Conservation (phyloP, 768 basidiomycete species). For the Russula earlei region DNA sequence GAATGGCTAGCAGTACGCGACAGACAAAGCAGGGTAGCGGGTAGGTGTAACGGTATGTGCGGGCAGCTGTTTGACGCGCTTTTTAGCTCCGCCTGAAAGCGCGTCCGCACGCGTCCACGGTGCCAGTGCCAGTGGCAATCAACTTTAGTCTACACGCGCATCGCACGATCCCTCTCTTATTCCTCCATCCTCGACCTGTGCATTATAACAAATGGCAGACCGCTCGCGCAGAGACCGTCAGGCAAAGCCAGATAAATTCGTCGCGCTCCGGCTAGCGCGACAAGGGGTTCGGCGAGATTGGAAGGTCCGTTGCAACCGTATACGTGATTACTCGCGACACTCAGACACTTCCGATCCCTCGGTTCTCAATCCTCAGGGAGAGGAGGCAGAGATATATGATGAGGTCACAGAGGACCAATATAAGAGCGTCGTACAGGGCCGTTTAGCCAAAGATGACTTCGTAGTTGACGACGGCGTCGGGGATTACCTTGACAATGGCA, state of each 20-base stretch:
- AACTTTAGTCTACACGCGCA: neutral
- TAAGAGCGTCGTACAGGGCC: slow-evolving; percentile 67
- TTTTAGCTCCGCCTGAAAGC: slow-evolving; percentile 26
- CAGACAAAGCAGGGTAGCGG: slow-evolving; percentile 13
- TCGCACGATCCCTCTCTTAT: neutral
- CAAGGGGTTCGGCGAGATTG: slow-evolving; percentile 38
- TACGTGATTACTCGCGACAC: slow-evolving; percentile 2
- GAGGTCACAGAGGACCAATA: slow-evolving; percentile 89
- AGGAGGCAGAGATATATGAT: slow-evolving; percentile 73
- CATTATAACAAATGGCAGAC: slow-evolving; percentile 24
- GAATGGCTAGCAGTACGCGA: neutral
- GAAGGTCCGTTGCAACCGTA: slow-evolving; percentile 31
- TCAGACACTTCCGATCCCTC: slow-evolving; percentile 3
- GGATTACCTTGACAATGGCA: slow-evolving; percentile 93
- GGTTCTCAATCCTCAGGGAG: slow-evolving; percentile 27
- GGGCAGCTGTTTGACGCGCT: slow-evolving; percentile 16
- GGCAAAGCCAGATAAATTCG: slow-evolving; percentile 37
- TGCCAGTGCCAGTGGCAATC: slow-evolving; percentile 17
- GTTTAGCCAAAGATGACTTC: slow-evolving; percentile 85
- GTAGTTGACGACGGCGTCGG: slow-evolving; percentile 87
- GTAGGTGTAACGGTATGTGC: no score
- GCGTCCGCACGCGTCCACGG: slow-evolving; percentile 21
- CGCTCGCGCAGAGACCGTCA: slow-evolving; percentile 23
- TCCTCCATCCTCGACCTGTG: neutral
- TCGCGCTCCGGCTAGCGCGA: slow-evolving; percentile 46